Evolutionary conservation across 768 basidiomycete genomes (phyloP).

Genomic region (Porpolomopsis calyptriformis): DNA sequence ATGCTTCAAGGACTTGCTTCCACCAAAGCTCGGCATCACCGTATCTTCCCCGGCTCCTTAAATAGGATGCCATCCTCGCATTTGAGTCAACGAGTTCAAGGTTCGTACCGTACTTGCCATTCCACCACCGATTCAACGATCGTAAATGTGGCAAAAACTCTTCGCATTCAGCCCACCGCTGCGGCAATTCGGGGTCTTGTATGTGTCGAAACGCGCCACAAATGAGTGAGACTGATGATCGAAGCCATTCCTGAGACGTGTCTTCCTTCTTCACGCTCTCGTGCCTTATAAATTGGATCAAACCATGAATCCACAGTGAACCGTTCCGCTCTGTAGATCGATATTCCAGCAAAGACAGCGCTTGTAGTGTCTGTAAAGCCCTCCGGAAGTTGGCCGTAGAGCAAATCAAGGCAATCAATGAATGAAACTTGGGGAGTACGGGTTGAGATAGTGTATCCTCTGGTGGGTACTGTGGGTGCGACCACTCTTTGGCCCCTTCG

Average conservation of each 20-base stretch:
- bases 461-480: too few species aligned
- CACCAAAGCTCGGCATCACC: neutral
- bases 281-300: neutral
- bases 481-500: neutral
- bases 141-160: neutral
- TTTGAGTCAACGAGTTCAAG: neutral
- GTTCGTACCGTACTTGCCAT: neutral
- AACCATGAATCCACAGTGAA: neutral
- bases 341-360: neutral
- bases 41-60: neutral
- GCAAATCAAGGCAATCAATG: neutral
- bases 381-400: neutral
- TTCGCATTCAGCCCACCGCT: neutral
- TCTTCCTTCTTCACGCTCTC: neutral
- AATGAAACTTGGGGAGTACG: neutral
- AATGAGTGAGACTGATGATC: neutral
- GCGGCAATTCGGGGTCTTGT: neutral
- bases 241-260: neutral
- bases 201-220: neutral
- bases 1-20: neutral
- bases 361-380: neutral
- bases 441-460: too few species aligned
- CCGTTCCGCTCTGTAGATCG: neutral
- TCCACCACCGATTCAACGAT: neutral
- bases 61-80: neutral